Percentiles rank a stretch among this genome's conserved stretches.
phyloP scores from a whole-genome alignment of 2,329 filamentous ascomycete species.

The Aureobasidium mangrovei region DNA sequence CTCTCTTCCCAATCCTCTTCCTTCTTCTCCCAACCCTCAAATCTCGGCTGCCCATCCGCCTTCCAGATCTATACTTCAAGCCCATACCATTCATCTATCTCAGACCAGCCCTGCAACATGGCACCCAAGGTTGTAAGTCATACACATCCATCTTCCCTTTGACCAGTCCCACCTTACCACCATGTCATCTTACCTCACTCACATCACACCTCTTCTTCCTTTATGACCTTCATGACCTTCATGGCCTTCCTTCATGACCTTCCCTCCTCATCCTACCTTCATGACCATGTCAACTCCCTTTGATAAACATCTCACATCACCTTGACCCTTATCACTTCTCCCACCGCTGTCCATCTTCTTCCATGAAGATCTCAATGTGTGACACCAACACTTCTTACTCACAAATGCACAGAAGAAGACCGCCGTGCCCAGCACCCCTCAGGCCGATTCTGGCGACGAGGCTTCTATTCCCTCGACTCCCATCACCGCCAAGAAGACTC shows the following conservation, averaged over 20 bases:
- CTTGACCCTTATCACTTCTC: not conserved
- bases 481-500: slow-evolving; percentile 16
- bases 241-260: not conserved
- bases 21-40: not conserved
- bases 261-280: not conserved
- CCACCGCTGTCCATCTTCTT: not conserved
- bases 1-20: not conserved
- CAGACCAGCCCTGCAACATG: not conserved
- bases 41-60: not conserved
- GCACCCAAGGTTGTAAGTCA: slow-evolving; percentile 11
- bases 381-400: not conserved
- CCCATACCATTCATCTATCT: not conserved
- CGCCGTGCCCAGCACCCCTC: slow-evolving; percentile 15
- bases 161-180: not conserved
- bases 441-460: slow-evolving; percentile 11
- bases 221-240: too few species aligned
- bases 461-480: not conserved
- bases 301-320: not conserved
- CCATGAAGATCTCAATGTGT: not conserved
- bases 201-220: not conserved
- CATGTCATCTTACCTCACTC: not conserved
- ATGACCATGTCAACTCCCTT: not conserved
- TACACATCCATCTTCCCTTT: not conserved
- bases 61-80: not conserved
- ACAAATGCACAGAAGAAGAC: slow-evolving; percentile 9